Conservation (phyloP, 2,329 filamentous ascomycete species). For the Capronia epimyces region DNA sequence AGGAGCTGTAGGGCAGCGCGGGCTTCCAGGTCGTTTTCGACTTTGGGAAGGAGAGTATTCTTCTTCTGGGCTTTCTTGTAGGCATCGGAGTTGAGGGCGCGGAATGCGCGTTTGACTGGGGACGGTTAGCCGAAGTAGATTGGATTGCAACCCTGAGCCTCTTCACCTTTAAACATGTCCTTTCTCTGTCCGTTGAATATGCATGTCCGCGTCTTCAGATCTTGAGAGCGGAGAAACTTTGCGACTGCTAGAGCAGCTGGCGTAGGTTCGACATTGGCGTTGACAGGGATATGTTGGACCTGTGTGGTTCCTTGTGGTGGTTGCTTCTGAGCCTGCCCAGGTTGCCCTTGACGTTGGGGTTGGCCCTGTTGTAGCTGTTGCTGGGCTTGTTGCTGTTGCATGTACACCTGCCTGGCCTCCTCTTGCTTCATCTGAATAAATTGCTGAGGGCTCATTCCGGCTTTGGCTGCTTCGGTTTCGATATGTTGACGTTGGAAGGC, state of each 20-base stretch:
- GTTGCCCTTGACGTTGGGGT: slow-evolving; percentile 22
- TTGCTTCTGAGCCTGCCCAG: slow-evolving; percentile 39
- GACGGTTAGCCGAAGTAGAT: slow-evolving; percentile 1
- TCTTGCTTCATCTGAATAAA: slow-evolving; percentile 40
- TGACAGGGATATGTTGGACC: slow-evolving; percentile 45
- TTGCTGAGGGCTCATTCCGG: slow-evolving; percentile 48
- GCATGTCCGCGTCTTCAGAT: slow-evolving; percentile 82
- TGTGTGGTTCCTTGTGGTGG: slow-evolving; percentile 38
- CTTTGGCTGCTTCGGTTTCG: slow-evolving; percentile 47
- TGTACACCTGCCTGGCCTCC: slow-evolving; percentile 38
- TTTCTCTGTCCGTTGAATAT: slow-evolving; percentile 95
- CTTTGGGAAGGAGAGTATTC: slow-evolving; percentile 80
- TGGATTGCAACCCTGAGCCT: slow-evolving; percentile 9
- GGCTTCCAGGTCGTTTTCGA: slow-evolving; percentile 80
- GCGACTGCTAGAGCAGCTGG: slow-evolving; percentile 84
- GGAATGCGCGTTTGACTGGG: slow-evolving; percentile 88
- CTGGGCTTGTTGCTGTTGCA: slow-evolving; percentile 34
- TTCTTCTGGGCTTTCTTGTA: slow-evolving; percentile 75
- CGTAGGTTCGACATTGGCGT: slow-evolving; percentile 62
- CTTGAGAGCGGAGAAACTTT: slow-evolving; percentile 75
- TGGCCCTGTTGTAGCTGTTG: slow-evolving; percentile 32
- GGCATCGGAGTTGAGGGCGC: slow-evolving; percentile 78
- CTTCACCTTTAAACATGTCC: slow-evolving; percentile 88
- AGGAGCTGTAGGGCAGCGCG: slow-evolving; percentile 94
- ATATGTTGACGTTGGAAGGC: slow-evolving; percentile 46